Percentiles rank a stretch among this genome's conserved stretches.
phyloP scores from a whole-genome alignment of 2,329 filamentous ascomycete genomes.

The Aspergillus cejpii region DNA sequence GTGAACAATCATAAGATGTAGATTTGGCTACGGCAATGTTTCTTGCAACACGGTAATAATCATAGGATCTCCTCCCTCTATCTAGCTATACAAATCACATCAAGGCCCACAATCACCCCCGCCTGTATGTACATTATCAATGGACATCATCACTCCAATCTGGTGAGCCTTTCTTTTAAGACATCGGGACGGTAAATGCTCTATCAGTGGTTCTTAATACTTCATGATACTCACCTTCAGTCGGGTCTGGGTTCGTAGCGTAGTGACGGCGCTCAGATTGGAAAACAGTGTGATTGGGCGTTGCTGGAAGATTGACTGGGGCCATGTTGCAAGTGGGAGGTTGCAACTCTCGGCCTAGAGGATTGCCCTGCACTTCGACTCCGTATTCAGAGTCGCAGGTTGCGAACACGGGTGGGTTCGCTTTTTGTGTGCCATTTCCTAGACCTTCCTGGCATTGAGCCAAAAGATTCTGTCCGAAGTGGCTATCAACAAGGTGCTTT shows the following conservation, averaged over 20 bases:
- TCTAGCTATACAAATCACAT: no score
- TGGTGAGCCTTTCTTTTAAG: no score
- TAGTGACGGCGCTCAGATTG: neutral
- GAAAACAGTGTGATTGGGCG: neutral
- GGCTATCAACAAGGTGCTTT: constrained; percentile 88
- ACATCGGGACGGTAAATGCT: no score
- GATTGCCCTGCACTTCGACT: constrained; percentile 41
- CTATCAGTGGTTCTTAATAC: neutral
- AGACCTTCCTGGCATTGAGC: constrained; percentile 62
- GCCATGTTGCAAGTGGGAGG: neutral
- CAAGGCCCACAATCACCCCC: no score
- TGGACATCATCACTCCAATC: no score
- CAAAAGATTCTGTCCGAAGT: constrained; percentile 71
- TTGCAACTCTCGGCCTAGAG: neutral
- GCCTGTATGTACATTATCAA: no score
- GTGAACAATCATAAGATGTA: no score
- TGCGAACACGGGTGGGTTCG: constrained; percentile 52
- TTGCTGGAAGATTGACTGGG: neutral
- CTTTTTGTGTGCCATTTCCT: constrained; percentile 62
- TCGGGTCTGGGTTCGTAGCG: neutral
- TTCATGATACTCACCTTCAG: constrained; percentile 4
- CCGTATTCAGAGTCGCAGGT: constrained; percentile 61
- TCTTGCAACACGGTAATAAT: no score
- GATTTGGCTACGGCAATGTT: no score
- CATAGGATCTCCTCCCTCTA: no score